phyloP scores from a whole-genome alignment of 139 green algal species.

The Coelastrella sp. region DNA sequence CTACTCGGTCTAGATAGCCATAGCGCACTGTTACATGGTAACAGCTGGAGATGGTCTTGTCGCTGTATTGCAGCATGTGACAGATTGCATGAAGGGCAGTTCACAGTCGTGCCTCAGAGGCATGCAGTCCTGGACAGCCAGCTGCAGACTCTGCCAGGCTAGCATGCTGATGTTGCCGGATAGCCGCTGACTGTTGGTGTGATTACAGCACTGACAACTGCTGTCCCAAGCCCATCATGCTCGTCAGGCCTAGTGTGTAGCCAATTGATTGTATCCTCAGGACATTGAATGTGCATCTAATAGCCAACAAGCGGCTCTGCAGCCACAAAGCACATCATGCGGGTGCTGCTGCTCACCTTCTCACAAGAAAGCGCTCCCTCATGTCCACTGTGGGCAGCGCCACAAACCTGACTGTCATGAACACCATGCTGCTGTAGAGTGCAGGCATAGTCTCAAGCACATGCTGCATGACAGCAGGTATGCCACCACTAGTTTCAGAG shows the following conservation, averaged over 20 bases:
- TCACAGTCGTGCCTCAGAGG: too few relatives aligned
- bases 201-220: too few relatives aligned
- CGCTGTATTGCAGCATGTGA: background rate
- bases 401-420: constrained; percentile 59
- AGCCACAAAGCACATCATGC: background rate
- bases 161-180: too few relatives aligned
- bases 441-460: constrained; percentile 18
- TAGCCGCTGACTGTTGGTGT: too few relatives aligned
- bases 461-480: constrained; percentile 30
- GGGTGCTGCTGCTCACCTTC: constrained; percentile 47
- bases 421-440: constrained; percentile 37
- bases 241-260: too few relatives aligned
- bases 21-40: constrained; percentile 61
- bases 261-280: too few relatives aligned
- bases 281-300: too few relatives aligned
- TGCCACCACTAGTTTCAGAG: background rate
- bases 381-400: constrained; percentile 48
- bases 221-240: too few relatives aligned
- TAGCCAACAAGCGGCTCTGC: too few relatives aligned
- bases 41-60: background rate
- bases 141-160: too few relatives aligned
- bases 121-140: too few relatives aligned
- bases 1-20: constrained; percentile 61
- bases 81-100: background rate
- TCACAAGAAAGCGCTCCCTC: constrained; percentile 50